Conservation (phyloP, 2,329 filamentous ascomycete species). For the Pseudopyrenochaeta lycopersici region DNA sequence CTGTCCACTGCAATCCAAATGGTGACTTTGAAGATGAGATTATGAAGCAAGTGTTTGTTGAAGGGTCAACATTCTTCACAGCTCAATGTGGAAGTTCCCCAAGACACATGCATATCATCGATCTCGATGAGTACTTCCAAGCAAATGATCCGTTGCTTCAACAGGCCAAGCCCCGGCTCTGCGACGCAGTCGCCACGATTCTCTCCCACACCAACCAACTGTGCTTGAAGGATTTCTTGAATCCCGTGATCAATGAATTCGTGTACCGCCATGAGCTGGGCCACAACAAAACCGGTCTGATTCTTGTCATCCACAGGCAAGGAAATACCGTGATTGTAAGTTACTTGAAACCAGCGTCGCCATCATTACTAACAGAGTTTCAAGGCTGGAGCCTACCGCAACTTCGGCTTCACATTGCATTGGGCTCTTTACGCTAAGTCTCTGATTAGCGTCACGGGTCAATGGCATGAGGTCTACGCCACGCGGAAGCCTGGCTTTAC, state of each 20-base stretch:
- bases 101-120: conserved; percentile 16
- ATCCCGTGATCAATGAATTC: conserved; percentile 16
- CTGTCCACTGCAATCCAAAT: conserved; percentile 7
- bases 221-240: conserved; percentile 22
- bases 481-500: conserved; percentile 8
- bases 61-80: conserved; percentile 2
- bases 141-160: background rate
- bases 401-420: conserved; percentile 20
- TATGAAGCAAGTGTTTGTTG: background rate
- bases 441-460: conserved; percentile 10
- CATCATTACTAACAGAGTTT: background rate
- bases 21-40: conserved; percentile 15
- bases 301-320: conserved; percentile 11
- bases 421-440: conserved; percentile 21
- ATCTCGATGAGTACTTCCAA: conserved; percentile 7
- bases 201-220: conserved; percentile 16
- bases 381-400: conserved; percentile 22
- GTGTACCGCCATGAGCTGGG: conserved; percentile 21
- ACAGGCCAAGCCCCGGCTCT: conserved; percentile 17
- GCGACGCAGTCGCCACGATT: conserved; percentile 23
- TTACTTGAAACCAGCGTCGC: no score
- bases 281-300: background rate
- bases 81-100: background rate
- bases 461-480: conserved; percentile 26
- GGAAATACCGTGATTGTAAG: conserved; percentile 16